Conservation (phyloP, 352 stramenopile genomes). For the Pythium aquatile region DNA sequence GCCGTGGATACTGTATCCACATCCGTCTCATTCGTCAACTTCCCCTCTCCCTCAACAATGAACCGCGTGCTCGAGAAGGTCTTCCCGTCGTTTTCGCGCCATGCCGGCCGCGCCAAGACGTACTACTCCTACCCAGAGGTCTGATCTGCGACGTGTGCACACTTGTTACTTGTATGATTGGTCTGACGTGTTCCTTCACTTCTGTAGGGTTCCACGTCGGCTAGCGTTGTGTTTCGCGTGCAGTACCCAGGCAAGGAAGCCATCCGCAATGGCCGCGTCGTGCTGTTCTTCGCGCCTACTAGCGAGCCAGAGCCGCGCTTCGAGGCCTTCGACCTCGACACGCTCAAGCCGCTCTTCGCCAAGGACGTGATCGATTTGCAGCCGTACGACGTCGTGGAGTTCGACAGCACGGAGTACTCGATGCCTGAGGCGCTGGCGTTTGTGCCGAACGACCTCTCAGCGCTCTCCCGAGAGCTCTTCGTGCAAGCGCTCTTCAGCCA, state of each 20-base stretch:
- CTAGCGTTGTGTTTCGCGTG: slow-evolving; percentile 56
- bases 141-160: background rate
- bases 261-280: slow-evolving; percentile 47
- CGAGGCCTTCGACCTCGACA: slow-evolving; percentile 58
- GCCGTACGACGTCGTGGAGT: slow-evolving; percentile 55
- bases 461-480: slow-evolving; percentile 44
- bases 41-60: slow-evolving; percentile 29
- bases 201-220: slow-evolving; percentile 38
- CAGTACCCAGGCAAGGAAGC: slow-evolving; percentile 36
- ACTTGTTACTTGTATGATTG: background rate
- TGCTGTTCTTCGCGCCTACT: slow-evolving; percentile 60
- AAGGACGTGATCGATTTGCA: slow-evolving; percentile 61
- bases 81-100: slow-evolving; percentile 58
- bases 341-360: slow-evolving; percentile 55
- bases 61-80: slow-evolving; percentile 69
- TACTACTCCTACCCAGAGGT: slow-evolving; percentile 75
- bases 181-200: too few relatives aligned
- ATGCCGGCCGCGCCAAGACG: slow-evolving; percentile 29
- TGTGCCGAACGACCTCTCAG: slow-evolving; percentile 49
- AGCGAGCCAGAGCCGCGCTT: slow-evolving; percentile 47
- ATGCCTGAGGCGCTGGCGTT: slow-evolving; percentile 57
- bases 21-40: background rate
- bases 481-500: slow-evolving; percentile 69
- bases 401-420: slow-evolving; percentile 63
- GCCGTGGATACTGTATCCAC: background rate